Evolutionary conservation across 2,329 filamentous ascomycete genomes (phyloP), one percentile per base, ranked within the genome.

Genomic region (Claviceps cyperi): DNA sequence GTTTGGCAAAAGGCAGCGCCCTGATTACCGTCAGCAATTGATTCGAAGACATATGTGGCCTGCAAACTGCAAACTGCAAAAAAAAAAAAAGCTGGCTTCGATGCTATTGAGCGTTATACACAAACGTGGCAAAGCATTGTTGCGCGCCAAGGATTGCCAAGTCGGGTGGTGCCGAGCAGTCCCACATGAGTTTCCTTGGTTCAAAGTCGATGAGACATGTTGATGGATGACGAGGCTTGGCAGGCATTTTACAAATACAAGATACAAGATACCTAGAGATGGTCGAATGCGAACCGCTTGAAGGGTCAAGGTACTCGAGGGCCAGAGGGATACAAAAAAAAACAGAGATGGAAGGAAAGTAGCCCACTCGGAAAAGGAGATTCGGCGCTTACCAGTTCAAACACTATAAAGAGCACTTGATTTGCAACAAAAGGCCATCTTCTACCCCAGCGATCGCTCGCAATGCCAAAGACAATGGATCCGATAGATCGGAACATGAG

Each of bases 401-500:
- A 71, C 5, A 81, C 62, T 38, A 86, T 82, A 52, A 90, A 80
- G 19, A 90, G 70, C 21, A 86, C 53, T 65, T 88, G 85, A 66
- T 89, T 89, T 52, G 84, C 60, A 14, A 89, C 74, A 68, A 89
- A 87, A 1, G 84, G 84, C 81, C 84, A 86, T 60, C 78, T 79
- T 46, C 77, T 66, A 4, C 77, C 77, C 54, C 76, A 80, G 37
- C 74, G 69, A 63, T 80, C 77, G 19, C 71, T 66, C 0, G 72
- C 72, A 24, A 78, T 67, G 53, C 77, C 77, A 49, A 80, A 80
- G 9, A 70, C 19, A 43, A 77, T 63, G 4, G 75, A 73, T 0
- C 77, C 77, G 11, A 77, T 65, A 5, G 75, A 75, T 50, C 78
- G 73, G 54, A 81, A 72, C 75, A 81, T 80, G 48, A 81, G 68